Percentiles rank a stretch among this genome's conserved stretches.
phyloP scores from a whole-genome alignment of 2,329 filamentous ascomycete species.

The Penicillium occitanis region DNA sequence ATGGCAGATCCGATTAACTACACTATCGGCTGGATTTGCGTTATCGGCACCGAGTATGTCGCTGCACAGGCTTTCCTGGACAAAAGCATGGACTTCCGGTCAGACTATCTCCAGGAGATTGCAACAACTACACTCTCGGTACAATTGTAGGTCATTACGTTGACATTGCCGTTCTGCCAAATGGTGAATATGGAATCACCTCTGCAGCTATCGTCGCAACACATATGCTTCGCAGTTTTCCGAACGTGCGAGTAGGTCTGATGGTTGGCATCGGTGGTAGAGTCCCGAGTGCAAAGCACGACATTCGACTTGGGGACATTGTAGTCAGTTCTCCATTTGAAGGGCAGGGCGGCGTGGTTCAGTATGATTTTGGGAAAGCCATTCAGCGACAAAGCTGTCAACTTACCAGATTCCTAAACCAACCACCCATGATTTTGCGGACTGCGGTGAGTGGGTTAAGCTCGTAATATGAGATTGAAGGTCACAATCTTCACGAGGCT shows the following conservation, averaged over 20 bases:
- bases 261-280: slow-evolving; percentile 49
- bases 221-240: slow-evolving; percentile 33
- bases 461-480: slow-evolving; percentile 18
- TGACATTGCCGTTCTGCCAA: slow-evolving; percentile 34
- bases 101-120: slow-evolving; percentile 24
- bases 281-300: slow-evolving; percentile 27
- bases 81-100: slow-evolving; percentile 33
- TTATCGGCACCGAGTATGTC: slow-evolving; percentile 38
- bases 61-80: slow-evolving; percentile 45
- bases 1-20: slow-evolving; percentile 25
- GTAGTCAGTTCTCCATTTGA: slow-evolving; percentile 18
- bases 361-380: slow-evolving; percentile 27
- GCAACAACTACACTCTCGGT: slow-evolving; percentile 35
- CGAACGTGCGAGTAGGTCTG: slow-evolving; percentile 37
- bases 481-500: slow-evolving; percentile 44
- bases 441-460: slow-evolving; percentile 22
- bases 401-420: slow-evolving; percentile 23
- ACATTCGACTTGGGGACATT: slow-evolving; percentile 36
- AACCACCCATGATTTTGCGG: slow-evolving; percentile 23
- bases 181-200: slow-evolving; percentile 32
- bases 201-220: slow-evolving; percentile 35
- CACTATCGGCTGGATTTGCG: slow-evolving; percentile 40
- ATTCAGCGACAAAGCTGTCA: slow-evolving; percentile 23
- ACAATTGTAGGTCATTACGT: slow-evolving; percentile 32
- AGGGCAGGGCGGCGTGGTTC: slow-evolving; percentile 23